phyloP scores from a whole-genome alignment of 2,329 filamentous ascomycete species.

The Colletotrichum sp. region DNA sequence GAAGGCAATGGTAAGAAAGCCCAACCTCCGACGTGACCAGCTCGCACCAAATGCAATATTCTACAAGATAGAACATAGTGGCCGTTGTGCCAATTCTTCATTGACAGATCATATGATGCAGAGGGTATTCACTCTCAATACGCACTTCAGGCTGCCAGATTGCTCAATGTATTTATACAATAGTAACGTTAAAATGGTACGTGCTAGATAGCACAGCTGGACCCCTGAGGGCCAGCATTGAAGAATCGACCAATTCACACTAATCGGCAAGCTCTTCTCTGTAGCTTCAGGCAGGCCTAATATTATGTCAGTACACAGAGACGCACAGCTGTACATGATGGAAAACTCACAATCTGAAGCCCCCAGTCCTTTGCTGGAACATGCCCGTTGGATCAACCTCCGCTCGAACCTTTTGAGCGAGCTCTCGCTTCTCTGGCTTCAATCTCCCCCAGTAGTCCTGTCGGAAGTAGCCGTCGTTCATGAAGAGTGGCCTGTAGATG shows the following conservation, averaged over 20 bases:
- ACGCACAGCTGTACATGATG: not conserved
- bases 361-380: slow-evolving; percentile 42
- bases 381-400: slow-evolving; percentile 42
- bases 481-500: slow-evolving; percentile 45
- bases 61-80: not conserved
- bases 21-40: not conserved
- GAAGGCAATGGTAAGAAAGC: not conserved
- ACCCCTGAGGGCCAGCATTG: not conserved
- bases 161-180: not conserved
- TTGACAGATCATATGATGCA: not conserved
- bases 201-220: not conserved
- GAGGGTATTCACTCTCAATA: not conserved
- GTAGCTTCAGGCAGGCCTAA: not conserved
- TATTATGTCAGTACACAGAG: not conserved
- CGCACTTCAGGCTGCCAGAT: not conserved
- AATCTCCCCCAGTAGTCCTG: slow-evolving; percentile 48
- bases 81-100: not conserved
- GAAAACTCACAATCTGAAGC: slow-evolving; percentile 38
- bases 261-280: not conserved
- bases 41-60: not conserved
- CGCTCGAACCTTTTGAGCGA: slow-evolving; percentile 37
- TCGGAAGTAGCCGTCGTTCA: slow-evolving; percentile 46
- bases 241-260: not conserved
- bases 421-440: slow-evolving; percentile 34
- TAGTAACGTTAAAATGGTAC: not conserved